These are phyloP conservation scores for Nicotiana obtusifolia DNA, from an alignment of 257 asterid species.

Conservation along the genomic window DNA sequence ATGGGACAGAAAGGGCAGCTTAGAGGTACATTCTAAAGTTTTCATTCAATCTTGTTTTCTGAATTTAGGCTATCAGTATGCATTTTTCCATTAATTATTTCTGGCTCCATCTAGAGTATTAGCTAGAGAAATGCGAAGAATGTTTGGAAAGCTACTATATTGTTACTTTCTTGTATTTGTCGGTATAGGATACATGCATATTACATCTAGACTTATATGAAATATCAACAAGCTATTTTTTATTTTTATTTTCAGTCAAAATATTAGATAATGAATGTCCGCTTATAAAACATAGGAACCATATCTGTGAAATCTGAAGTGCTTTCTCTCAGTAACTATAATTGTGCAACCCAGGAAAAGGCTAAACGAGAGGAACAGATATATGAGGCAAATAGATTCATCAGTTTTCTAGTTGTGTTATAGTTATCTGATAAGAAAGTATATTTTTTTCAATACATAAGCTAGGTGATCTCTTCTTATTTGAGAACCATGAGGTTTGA, in stretches of 20 bases:
- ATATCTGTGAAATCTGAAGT: neutral
- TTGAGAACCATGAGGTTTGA: no score
- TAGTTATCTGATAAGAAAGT: neutral
- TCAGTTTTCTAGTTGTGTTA: neutral
- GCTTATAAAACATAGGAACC: neutral
- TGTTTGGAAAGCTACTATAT: neutral
- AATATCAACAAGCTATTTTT: neutral
- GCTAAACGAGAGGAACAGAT: neutral
- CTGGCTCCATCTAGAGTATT: neutral
- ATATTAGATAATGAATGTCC: neutral
- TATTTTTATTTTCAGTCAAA: neutral
- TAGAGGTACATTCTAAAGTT: slow-evolving; percentile 35
- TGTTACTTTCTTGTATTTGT: neutral
- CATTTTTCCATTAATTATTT: neutral
- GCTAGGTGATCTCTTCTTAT: no score
- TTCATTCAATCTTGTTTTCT: neutral
- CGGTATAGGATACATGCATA: neutral
- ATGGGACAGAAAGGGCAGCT: slow-evolving; percentile 54
- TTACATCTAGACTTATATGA: neutral
- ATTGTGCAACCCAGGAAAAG: neutral
- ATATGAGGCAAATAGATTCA: neutral
- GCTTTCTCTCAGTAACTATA: neutral
- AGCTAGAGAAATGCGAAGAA: neutral
- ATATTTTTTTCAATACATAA: no score
- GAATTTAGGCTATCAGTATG: neutral